Evolutionary conservation across 192 early-diverging fungal species (phyloP).

Genomic region (Podila horticola): DNA sequence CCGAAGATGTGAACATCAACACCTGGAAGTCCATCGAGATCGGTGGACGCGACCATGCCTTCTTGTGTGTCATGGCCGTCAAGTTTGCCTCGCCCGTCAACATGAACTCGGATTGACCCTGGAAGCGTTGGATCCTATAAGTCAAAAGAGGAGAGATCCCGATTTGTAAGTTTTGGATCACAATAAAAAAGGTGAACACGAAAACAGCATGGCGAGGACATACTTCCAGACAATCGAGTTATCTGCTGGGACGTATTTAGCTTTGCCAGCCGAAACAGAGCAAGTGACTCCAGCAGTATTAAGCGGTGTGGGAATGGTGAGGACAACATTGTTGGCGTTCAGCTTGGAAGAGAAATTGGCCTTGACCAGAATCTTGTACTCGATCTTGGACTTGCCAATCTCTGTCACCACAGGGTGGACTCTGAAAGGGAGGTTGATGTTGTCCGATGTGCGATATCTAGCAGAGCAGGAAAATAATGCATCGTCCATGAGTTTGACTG

Average conservation of each 20-base stretch:
- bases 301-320: slow-evolving; percentile 92
- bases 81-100: slow-evolving; percentile 87
- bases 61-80: slow-evolving; percentile 84
- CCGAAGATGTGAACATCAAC: slow-evolving; percentile 98
- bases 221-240: slow-evolving; percentile 97
- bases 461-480: background rate
- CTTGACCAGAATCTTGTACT: slow-evolving; percentile 91
- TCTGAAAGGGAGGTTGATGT: slow-evolving; percentile 95
- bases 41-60: slow-evolving; percentile 94
- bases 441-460: slow-evolving; percentile 93
- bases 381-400: slow-evolving; percentile 80
- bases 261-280: slow-evolving; percentile 84
- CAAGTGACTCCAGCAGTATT: slow-evolving; percentile 88
- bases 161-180: background rate
- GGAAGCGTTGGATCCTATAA: slow-evolving; percentile 87
- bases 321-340: slow-evolving; percentile 87
- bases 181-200: background rate
- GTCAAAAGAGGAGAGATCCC: slow-evolving; percentile 42
- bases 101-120: slow-evolving; percentile 87
- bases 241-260: slow-evolving; percentile 94
- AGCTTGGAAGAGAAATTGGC: slow-evolving; percentile 91
- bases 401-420: slow-evolving; percentile 94
- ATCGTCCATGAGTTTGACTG: too few species aligned
- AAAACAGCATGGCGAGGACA: slow-evolving; percentile 30
- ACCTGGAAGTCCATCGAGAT: slow-evolving; percentile 94